phyloP scores from a whole-genome alignment of 345 rosid species.

The Brassica incana region DNA sequence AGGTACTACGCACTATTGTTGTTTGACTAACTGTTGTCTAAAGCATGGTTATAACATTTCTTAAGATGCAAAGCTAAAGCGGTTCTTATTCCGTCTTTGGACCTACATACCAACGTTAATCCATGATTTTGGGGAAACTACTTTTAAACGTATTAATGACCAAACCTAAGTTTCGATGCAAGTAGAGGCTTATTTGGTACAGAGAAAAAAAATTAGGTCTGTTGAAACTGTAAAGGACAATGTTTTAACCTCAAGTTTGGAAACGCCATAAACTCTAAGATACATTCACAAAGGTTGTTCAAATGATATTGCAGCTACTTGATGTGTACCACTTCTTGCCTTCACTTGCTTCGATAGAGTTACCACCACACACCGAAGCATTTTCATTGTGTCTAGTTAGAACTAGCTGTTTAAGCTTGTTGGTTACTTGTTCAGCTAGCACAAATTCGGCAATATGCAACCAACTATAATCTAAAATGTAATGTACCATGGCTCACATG shows the following conservation, averaged over 20 bases:
- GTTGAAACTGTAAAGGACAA: neutral
- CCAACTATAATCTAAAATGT: neutral
- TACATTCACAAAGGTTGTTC: neutral
- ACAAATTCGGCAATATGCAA: neutral
- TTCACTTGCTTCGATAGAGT: neutral
- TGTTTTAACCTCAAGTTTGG: neutral
- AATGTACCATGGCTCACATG: neutral
- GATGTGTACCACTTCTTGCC: neutral
- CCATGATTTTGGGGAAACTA: neutral
- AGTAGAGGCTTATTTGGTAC: neutral
- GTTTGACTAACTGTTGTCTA: constrained; percentile 22
- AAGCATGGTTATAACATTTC: constrained; percentile 18
- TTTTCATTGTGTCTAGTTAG: neutral
- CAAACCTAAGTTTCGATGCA: neutral
- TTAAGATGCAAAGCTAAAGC: constrained; percentile 38
- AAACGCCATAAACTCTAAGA: neutral
- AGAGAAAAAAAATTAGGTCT: neutral
- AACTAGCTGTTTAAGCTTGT: neutral
- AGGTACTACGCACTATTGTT: neutral
- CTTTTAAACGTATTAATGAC: neutral
- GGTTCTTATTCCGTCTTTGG: constrained; percentile 17
- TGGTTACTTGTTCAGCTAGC: neutral
- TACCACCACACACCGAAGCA: neutral
- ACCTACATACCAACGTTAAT: constrained; percentile 29
- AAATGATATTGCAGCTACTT: neutral